Conservation (phyloP, 2,329 filamentous ascomycete species). For the Coniochaeta sp. region DNA sequence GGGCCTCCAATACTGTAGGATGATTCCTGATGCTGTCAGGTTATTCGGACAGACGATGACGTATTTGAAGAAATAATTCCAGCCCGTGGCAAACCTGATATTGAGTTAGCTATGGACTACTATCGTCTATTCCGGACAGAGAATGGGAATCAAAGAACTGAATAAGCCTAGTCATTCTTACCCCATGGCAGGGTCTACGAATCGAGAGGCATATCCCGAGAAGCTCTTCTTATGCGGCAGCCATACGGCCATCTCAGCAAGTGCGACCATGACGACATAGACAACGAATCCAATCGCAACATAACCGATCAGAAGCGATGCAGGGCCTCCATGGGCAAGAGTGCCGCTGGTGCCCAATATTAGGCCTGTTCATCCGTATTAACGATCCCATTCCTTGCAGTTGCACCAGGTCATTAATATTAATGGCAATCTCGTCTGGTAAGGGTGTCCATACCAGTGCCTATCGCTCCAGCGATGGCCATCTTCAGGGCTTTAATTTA, state of each 20-base stretch:
- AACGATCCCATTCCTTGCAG: too few relatives aligned
- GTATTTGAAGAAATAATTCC: constrained; percentile 40
- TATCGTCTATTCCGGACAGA: too few relatives aligned
- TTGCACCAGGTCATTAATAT: too few relatives aligned
- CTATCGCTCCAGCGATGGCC: constrained; percentile 28
- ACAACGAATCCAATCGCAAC: constrained; percentile 35
- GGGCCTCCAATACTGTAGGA: constrained; percentile 28
- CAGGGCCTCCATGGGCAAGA: constrained; percentile 38
- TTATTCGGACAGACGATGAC: constrained; percentile 29
- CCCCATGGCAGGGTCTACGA: constrained; percentile 41
- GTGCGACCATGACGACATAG: constrained; percentile 58
- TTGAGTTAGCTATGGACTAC: neutral
- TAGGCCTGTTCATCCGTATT: constrained; percentile 21
- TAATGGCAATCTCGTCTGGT: too few relatives aligned
- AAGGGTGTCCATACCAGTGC: constrained; percentile 13
- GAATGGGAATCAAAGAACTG: neutral
- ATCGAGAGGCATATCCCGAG: constrained; percentile 56
- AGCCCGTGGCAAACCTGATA: constrained; percentile 31
- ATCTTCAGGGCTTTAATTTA: constrained; percentile 23
- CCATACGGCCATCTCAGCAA: constrained; percentile 65
- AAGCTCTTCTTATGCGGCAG: constrained; percentile 56
- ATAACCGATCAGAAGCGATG: constrained; percentile 29
- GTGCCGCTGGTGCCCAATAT: constrained; percentile 44
- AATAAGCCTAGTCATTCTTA: constrained; percentile 1
- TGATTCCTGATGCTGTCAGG: constrained; percentile 27